A percentile compares a stretch with the other conserved stretches of the same genome.
phyloP scores from a whole-genome alignment of 768 basidiomycete genomes.

The Suillus sp. region DNA sequence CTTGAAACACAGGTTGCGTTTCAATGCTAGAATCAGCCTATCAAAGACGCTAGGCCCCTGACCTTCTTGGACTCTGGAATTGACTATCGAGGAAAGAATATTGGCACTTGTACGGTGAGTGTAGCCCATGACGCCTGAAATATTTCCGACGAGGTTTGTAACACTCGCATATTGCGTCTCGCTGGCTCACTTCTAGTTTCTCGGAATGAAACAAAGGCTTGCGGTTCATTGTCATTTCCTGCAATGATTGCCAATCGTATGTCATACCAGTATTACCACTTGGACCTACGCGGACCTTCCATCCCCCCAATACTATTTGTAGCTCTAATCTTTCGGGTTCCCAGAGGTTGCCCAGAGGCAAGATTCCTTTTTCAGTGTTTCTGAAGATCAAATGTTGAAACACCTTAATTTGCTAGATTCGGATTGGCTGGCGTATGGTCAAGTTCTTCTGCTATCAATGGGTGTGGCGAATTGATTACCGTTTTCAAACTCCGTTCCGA shows the following conservation, averaged over 20 bases:
- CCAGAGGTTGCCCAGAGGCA: too few species aligned
- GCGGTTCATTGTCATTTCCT: conserved; percentile 39
- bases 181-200: conserved; percentile 5
- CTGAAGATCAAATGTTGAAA: conserved; percentile 3
- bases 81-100: background rate
- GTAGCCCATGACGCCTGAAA: conserved; percentile 27
- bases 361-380: conserved; percentile 11
- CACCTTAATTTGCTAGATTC: conserved; percentile 25
- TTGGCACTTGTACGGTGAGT: background rate
- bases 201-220: conserved; percentile 36
- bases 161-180: background rate
- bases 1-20: too few species aligned
- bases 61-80: background rate
- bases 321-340: conserved; percentile 49
- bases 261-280: conserved; percentile 36
- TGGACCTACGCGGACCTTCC: conserved; percentile 48
- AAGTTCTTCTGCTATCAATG: conserved; percentile 40
- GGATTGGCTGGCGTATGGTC: conserved; percentile 41
- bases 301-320: conserved; percentile 53
- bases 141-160: conserved; percentile 28
- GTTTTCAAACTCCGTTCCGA: conserved; percentile 7
- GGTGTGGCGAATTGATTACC: conserved; percentile 30
- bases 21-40: too few species aligned
- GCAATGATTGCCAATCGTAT: conserved; percentile 40
- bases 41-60: background rate